Percentiles rank a stretch among this genome's conserved stretches.
These are phyloP conservation scores for Trichoderma gamsii DNA, from an alignment of 495 filamentous ascomycete genomes.

Conservation along the genomic window DNA sequence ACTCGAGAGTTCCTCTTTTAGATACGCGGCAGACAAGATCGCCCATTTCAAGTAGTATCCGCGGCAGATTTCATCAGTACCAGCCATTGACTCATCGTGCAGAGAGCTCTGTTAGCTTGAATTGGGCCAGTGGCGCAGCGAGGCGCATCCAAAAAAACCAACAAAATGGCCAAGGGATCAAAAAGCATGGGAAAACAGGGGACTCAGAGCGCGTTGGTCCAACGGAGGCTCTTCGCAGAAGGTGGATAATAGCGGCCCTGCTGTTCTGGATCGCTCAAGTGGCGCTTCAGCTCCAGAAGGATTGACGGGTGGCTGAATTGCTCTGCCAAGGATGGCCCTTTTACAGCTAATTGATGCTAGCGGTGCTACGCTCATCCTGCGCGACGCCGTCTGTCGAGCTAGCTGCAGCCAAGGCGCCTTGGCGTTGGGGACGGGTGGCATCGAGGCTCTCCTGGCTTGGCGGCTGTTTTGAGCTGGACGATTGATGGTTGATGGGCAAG, in stretches of 20 bases:
- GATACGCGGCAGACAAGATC: too few species aligned
- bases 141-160: background rate
- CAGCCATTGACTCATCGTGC: background rate
- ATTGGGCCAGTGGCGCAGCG: background rate
- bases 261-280: background rate
- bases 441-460: background rate
- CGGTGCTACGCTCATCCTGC: background rate
- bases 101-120: background rate
- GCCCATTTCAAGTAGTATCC: background rate
- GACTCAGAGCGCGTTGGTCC: background rate
- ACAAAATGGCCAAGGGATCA: background rate
- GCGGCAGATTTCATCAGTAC: background rate
- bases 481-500: background rate
- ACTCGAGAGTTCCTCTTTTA: background rate
- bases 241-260: background rate
- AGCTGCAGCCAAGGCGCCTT: background rate
- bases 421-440: too few species aligned
- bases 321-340: background rate
- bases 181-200: too few species aligned
- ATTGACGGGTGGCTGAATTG: background rate
- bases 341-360: too few species aligned
- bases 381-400: background rate
- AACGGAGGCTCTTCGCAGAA: background rate
- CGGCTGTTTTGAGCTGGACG: background rate
- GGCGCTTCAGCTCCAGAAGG: conserved; percentile 11